These are phyloP conservation scores for Gonium pectorale DNA, from an alignment of 139 green algal species.

Conservation along the genomic window DNA sequence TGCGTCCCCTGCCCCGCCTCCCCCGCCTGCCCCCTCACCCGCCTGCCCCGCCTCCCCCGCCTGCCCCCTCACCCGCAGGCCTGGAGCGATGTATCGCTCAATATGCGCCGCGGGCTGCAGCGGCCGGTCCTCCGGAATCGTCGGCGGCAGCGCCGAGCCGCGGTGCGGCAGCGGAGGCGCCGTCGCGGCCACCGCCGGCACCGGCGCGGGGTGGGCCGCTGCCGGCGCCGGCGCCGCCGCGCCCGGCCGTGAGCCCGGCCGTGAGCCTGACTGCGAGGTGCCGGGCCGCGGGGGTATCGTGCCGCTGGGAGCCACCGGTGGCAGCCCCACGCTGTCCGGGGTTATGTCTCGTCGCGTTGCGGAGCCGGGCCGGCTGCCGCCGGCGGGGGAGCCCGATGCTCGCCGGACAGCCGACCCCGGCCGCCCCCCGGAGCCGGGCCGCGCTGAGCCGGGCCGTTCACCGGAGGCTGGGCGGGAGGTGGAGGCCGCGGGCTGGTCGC, in stretches of 20 bases:
- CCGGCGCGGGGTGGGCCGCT: not conserved
- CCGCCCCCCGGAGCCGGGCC: not conserved
- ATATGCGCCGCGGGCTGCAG: not conserved
- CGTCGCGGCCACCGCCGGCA: not conserved
- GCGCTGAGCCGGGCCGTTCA: not conserved
- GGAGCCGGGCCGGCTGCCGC: constrained; percentile 6
- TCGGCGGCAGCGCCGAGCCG: not conserved
- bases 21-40: no score
- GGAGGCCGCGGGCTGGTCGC: constrained; percentile 15
- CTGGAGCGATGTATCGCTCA: constrained; percentile 33
- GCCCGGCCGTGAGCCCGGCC: not conserved
- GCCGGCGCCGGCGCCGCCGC: not conserved
- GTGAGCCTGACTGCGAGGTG: not conserved
- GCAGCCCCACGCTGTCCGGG: constrained; percentile 9
- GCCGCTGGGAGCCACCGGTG: not conserved
- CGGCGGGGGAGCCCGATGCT: not conserved
- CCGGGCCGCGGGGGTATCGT: not conserved
- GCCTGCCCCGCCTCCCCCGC: not conserved
- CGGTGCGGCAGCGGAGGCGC: not conserved
- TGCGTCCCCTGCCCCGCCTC: not conserved
- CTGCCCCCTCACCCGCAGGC: constrained; percentile 8
- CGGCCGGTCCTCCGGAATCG: constrained; percentile 24
- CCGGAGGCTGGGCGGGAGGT: constrained; percentile 22
- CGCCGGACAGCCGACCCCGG: not conserved
- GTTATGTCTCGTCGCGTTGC: constrained; percentile 1